A percentile compares a stretch with the other conserved stretches of the same genome.
phyloP scores from a whole-genome alignment of 768 basidiomycete genomes.

The Pholiota conissans region DNA sequence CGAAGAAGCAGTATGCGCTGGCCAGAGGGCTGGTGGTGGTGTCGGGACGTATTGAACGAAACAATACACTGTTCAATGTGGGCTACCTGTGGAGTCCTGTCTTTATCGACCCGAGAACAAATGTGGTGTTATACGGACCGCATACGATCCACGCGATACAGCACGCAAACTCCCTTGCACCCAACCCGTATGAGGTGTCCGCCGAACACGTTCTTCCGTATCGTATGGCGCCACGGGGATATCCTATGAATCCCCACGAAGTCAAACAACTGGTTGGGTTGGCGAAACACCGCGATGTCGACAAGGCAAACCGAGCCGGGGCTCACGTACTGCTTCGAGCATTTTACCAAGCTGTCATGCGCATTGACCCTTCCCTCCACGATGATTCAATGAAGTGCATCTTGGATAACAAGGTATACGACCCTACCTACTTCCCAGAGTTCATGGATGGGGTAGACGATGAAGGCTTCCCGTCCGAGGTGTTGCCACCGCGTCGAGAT shows the following conservation, averaged over 20 bases:
- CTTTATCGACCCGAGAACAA: not conserved
- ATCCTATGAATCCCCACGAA: not conserved
- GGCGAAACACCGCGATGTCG: not conserved
- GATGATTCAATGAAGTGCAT: not conserved
- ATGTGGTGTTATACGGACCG: not conserved
- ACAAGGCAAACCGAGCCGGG: not conserved
- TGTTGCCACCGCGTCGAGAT: not conserved
- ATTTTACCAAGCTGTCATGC: not conserved
- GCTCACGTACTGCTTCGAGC: not conserved
- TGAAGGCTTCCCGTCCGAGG: not conserved
- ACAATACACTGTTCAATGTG: not conserved
- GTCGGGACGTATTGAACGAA: not conserved
- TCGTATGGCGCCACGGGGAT: not conserved
- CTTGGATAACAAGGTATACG: not conserved
- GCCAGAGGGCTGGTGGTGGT: not conserved
- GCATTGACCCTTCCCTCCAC: not conserved
- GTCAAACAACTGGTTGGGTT: not conserved
- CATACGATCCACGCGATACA: not conserved
- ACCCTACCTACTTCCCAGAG: not conserved
- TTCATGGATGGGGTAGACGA: not conserved
- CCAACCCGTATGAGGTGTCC: not conserved
- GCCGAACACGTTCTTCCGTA: not conserved
- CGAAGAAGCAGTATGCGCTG: not conserved
- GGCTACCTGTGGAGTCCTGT: not conserved
- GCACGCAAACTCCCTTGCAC: not conserved